These are phyloP conservation scores for Macrocybe gigantea DNA, from an alignment of 768 basidiomycete species.

Conservation along the genomic window DNA sequence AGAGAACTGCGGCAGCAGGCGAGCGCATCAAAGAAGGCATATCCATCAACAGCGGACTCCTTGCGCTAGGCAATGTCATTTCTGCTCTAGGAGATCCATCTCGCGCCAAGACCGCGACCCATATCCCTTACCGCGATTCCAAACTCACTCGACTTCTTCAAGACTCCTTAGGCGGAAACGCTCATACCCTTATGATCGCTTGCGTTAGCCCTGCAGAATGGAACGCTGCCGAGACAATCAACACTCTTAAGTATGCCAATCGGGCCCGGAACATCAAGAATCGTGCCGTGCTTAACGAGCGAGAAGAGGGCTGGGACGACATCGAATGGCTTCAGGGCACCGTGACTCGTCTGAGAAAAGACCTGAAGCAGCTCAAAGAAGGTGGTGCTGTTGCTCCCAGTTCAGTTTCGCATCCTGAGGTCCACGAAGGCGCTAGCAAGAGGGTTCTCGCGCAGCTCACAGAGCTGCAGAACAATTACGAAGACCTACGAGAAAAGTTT, in stretches of 20 bases:
- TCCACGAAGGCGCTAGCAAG: slow-evolving; percentile 61
- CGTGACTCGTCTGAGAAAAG: slow-evolving; percentile 79
- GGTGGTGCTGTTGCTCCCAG: slow-evolving; percentile 24
- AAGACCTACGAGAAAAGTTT: slow-evolving; percentile 77
- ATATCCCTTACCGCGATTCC: slow-evolving; percentile 97
- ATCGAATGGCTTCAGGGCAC: slow-evolving; percentile 92
- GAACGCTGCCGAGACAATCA: slow-evolving; percentile 91
- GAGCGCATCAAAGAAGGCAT: slow-evolving; percentile 99
- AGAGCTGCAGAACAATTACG: slow-evolving; percentile 81
- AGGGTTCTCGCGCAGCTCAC: slow-evolving; percentile 76
- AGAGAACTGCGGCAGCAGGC: slow-evolving; percentile 92
- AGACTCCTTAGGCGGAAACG: slow-evolving; percentile 96
- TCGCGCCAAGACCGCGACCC: slow-evolving; percentile 78
- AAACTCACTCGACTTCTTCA: slow-evolving; percentile 94
- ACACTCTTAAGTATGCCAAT: slow-evolving; percentile 95
- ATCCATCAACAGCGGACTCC: slow-evolving; percentile 94
- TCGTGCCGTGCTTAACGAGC: slow-evolving; percentile 83
- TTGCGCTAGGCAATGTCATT: slow-evolving; percentile 97
- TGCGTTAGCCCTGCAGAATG: slow-evolving; percentile 95
- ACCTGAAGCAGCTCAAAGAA: slow-evolving; percentile 77
- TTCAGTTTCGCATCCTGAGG: slow-evolving; percentile 26
- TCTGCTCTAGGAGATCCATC: slow-evolving; percentile 94
- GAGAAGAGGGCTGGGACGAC: slow-evolving; percentile 98
- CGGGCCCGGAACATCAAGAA: slow-evolving; percentile 98
- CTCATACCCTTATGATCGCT: slow-evolving; percentile 98